Conservation (phyloP, 2,329 filamentous ascomycete species). For the Microdochium bolleyi region DNA sequence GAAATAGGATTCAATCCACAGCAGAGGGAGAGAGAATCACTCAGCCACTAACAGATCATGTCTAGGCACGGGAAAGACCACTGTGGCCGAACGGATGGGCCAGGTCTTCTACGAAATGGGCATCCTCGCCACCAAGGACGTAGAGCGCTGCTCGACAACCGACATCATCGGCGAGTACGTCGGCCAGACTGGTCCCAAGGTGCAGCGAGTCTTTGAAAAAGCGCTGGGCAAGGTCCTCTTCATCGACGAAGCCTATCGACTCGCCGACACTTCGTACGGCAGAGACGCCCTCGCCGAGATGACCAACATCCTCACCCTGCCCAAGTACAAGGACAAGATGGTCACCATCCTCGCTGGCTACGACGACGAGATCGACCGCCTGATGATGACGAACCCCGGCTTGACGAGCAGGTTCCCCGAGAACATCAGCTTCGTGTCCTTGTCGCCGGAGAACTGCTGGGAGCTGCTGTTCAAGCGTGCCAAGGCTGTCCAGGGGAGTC, state of each 20-base stretch:
- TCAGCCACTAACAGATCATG: neutral
- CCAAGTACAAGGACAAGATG: slow-evolving; percentile 48
- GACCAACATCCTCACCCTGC: slow-evolving; percentile 44
- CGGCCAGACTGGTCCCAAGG: slow-evolving; percentile 53
- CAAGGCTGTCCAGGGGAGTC: neutral
- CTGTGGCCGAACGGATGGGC: slow-evolving; percentile 45
- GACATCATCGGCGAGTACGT: slow-evolving; percentile 47
- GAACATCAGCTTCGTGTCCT: slow-evolving; percentile 43
- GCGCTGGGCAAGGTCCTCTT: slow-evolving; percentile 59
- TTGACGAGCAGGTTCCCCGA: slow-evolving; percentile 59
- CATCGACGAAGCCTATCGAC: slow-evolving; percentile 65
- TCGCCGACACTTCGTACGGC: slow-evolving; percentile 48
- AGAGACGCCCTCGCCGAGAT: slow-evolving; percentile 48
- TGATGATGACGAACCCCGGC: slow-evolving; percentile 54
- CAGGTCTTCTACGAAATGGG: slow-evolving; percentile 52
- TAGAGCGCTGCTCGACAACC: slow-evolving; percentile 43
- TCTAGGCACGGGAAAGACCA: slow-evolving; percentile 49
- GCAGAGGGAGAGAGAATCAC: neutral
- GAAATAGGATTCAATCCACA: slow-evolving; percentile 1
- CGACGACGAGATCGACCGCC: slow-evolving; percentile 53
- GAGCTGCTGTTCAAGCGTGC: too few relatives aligned
- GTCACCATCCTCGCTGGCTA: slow-evolving; percentile 66
- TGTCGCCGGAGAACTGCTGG: slow-evolving; percentile 32
- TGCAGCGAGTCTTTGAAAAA: slow-evolving; percentile 39
- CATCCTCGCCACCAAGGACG: slow-evolving; percentile 39